Evolutionary conservation across 306 rosid genomes (phyloP).

Genomic region (Quercus agrifolia): DNA sequence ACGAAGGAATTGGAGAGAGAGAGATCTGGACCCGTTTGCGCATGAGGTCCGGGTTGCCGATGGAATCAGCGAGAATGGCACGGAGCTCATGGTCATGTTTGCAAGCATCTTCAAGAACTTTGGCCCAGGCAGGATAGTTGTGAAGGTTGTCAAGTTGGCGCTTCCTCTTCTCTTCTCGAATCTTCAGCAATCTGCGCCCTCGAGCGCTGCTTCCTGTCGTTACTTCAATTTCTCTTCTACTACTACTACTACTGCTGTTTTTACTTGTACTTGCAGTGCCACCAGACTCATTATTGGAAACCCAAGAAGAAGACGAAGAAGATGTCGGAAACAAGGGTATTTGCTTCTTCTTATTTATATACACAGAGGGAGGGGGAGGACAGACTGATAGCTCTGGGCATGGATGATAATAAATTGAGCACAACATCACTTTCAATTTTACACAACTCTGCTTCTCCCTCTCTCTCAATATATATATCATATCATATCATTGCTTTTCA

Average conservation of each 20-base stretch:
- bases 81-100: slow-evolving; percentile 77
- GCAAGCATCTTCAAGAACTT: slow-evolving; percentile 82
- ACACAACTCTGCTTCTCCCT: too few relatives aligned
- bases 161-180: slow-evolving; percentile 77
- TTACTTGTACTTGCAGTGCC: neutral
- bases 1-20: neutral
- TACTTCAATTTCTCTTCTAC: slow-evolving; percentile 7
- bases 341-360: neutral
- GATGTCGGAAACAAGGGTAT: neutral
- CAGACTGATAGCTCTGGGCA: neutral
- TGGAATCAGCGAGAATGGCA: slow-evolving; percentile 79
- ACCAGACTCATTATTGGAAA: neutral
- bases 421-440: neutral
- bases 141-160: slow-evolving; percentile 65
- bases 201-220: slow-evolving; percentile 85
- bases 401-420: neutral
- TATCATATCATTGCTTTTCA: too few relatives aligned
- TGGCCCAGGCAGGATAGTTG: slow-evolving; percentile 91
- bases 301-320: neutral
- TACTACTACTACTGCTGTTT: too few relatives aligned
- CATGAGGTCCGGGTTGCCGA: slow-evolving; percentile 89
- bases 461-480: too few relatives aligned
- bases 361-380: neutral
- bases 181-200: slow-evolving; percentile 68
- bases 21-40: slow-evolving; percentile 48